Percentiles rank a stretch among this genome's conserved stretches.
phyloP scores from a whole-genome alignment of 2,329 filamentous ascomycete species.

The Mariannaea sp. region DNA sequence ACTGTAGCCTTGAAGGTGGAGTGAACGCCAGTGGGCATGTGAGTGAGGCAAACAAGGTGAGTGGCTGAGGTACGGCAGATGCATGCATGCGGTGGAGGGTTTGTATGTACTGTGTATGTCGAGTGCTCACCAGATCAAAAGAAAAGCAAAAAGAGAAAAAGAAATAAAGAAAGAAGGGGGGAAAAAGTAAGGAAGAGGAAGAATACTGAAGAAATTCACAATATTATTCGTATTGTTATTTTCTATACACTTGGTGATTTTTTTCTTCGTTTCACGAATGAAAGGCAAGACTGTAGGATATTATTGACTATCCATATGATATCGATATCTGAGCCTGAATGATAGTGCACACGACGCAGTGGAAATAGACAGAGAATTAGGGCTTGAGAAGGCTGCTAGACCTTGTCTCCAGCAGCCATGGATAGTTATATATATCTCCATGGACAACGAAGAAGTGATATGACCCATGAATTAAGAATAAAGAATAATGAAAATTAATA shows the following conservation, averaged over 20 bases:
- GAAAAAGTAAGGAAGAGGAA: background rate
- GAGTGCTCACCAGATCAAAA: background rate
- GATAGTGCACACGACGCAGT: too few relatives aligned
- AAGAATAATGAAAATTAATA: background rate
- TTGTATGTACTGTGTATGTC: conserved; percentile 2
- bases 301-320: too few relatives aligned
- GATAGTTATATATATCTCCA: too few relatives aligned
- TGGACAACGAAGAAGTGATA: background rate
- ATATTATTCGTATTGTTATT: too few relatives aligned
- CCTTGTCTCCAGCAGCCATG: too few relatives aligned
- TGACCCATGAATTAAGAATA: background rate
- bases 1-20: conserved; percentile 1
- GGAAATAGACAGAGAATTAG: too few relatives aligned
- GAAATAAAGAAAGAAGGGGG: background rate
- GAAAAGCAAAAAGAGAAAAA: background rate
- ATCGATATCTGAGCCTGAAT: too few relatives aligned
- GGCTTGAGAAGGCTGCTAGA: too few relatives aligned
- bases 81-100: too few relatives aligned
- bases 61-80: background rate
- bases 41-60: conserved; percentile 8
- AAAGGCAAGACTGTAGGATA: too few relatives aligned
- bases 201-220: background rate
- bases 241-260: too few relatives aligned
- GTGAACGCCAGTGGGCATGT: conserved; percentile 9
- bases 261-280: too few relatives aligned